Evolutionary conservation across 1,139 yeast species (phyloP).

Genomic region (Geotrichum bryndzae): DNA sequence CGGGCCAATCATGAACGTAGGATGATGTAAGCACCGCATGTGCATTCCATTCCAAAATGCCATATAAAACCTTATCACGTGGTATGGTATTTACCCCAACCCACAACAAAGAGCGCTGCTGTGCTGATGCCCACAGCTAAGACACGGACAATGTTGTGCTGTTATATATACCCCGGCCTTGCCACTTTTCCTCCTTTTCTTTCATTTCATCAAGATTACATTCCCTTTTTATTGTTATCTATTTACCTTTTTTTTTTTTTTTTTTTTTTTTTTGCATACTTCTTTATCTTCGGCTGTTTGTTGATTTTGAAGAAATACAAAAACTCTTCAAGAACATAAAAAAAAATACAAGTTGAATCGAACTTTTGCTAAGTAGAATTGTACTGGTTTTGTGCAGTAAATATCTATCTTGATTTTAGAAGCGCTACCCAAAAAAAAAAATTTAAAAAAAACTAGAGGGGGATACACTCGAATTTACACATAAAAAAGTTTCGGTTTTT

Average conservation of each 20-base stretch:
- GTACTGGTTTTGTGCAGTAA: not conserved
- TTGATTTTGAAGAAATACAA: not conserved
- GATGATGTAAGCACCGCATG: not conserved
- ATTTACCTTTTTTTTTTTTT: not conserved
- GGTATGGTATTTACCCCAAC: not conserved
- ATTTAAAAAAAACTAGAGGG: not conserved
- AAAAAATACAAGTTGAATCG: not conserved
- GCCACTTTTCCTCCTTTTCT: not conserved
- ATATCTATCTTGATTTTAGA: not conserved
- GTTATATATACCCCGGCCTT: not conserved
- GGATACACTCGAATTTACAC: not conserved
- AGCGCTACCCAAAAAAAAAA: not conserved
- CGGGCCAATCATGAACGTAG: not conserved
- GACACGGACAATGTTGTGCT: not conserved
- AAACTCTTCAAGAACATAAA: not conserved
- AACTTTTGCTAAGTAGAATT: not conserved
- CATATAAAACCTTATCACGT: not conserved
- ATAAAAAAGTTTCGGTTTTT: slow-evolving; percentile 5
- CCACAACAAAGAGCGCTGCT: not conserved
- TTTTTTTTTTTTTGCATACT: not conserved
- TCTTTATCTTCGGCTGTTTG: not conserved
- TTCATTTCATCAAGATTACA: not conserved
- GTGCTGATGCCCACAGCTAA: not conserved
- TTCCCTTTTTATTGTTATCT: too few species aligned
- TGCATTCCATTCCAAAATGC: not conserved